A percentile compares a stretch with the other conserved stretches of the same genome.
Evolutionary conservation across 495 filamentous ascomycete genomes (phyloP).

Genomic region (Podospora sp.): DNA sequence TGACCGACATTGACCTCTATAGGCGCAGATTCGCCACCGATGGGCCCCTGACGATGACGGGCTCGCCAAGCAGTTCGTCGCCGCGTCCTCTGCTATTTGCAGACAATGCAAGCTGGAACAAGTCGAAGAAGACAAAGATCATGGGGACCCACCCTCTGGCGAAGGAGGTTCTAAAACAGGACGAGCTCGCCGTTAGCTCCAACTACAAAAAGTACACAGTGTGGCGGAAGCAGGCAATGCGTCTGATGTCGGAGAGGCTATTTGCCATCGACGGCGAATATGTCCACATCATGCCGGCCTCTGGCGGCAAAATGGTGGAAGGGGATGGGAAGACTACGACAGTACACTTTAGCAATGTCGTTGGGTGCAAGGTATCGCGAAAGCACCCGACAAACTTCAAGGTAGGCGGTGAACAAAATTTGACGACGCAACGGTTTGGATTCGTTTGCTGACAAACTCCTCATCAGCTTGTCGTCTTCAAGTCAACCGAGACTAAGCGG

Average conservation of each 20-base stretch:
- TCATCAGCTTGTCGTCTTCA: slow-evolving; percentile 69
- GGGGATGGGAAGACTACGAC: slow-evolving; percentile 80
- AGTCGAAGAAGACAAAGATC: slow-evolving; percentile 66
- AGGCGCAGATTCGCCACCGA: slow-evolving; percentile 83
- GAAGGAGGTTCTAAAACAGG: slow-evolving; percentile 66
- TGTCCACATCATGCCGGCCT: slow-evolving; percentile 85
- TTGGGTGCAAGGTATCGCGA: slow-evolving; percentile 89
- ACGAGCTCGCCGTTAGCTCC: slow-evolving; percentile 63
- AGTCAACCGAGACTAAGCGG: slow-evolving; percentile 83
- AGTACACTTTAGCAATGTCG: slow-evolving; percentile 88
- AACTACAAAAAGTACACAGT: slow-evolving; percentile 88
- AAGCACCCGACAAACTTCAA: slow-evolving; percentile 92
- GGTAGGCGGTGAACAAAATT: slow-evolving; percentile 40
- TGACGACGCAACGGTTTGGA: not conserved
- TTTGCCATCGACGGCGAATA: slow-evolving; percentile 94
- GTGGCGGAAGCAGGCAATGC: slow-evolving; percentile 91
- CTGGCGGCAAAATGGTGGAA: slow-evolving; percentile 58
- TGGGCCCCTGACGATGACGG: slow-evolving; percentile 71
- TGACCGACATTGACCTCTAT: slow-evolving; percentile 82
- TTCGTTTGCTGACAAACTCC: slow-evolving; percentile 17
- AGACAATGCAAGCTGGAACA: slow-evolving; percentile 57
- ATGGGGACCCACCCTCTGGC: slow-evolving; percentile 74
- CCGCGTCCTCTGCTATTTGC: slow-evolving; percentile 76
- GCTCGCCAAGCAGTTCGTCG: slow-evolving; percentile 77
- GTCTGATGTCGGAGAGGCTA: slow-evolving; percentile 81